Evolutionary conservation across 2,329 filamentous ascomycete species (phyloP).

Genomic region (Colletotrichum destructivum): DNA sequence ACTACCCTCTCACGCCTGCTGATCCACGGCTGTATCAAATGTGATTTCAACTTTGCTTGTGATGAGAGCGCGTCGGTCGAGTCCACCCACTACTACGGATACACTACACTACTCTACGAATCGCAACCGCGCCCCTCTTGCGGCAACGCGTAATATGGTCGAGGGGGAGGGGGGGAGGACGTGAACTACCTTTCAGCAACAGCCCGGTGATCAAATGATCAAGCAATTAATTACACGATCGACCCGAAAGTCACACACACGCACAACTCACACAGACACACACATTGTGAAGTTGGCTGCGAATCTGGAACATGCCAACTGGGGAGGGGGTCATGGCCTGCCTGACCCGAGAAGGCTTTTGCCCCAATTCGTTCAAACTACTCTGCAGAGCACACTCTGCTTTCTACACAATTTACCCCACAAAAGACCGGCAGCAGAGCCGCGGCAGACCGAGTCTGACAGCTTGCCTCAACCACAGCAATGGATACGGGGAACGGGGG

Average conservation of each 20-base stretch:
- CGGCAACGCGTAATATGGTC: background rate
- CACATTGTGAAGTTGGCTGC: background rate
- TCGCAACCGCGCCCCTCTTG: background rate
- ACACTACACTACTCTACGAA: background rate
- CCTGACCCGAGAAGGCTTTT: constrained; percentile 9
- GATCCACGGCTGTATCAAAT: background rate
- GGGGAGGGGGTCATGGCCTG: no score
- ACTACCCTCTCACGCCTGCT: constrained; percentile 23
- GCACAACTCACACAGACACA: no score
- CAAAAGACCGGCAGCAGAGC: constrained; percentile 20
- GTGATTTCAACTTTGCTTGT: background rate
- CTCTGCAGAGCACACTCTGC: no score
- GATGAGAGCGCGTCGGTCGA: background rate
- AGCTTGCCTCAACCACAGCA: constrained; percentile 21
- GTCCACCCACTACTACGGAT: no score
- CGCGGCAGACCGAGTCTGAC: constrained; percentile 22
- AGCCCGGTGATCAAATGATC: background rate
- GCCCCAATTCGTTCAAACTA: background rate
- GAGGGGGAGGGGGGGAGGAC: no score
- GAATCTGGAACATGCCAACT: constrained; percentile 9
- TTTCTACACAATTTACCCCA: constrained; percentile 16
- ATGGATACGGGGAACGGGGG: background rate
- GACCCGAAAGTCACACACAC: background rate
- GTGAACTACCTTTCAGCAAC: no score
- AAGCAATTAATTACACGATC: background rate